Evolutionary conservation across 2,329 filamentous ascomycete genomes (phyloP), one percentile per base, ranked within the genome.

Genomic region (Claviceps purpurea): DNA sequence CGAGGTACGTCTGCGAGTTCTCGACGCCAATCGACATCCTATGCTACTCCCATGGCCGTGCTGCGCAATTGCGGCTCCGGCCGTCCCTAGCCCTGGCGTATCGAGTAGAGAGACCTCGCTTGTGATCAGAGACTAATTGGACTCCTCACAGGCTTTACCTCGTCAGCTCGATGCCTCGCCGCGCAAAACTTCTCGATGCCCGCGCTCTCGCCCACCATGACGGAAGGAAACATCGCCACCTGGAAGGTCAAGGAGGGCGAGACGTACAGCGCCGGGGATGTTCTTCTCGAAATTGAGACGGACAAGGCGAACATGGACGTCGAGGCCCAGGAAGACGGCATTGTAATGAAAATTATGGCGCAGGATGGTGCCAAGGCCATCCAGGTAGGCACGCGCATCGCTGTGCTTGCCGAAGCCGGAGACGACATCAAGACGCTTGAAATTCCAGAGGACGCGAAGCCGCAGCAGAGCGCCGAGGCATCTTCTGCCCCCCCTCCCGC

Each of bases 241-340:
- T 95, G 89, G 89, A 85, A 82, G 68, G 78, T 94, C 62, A 91
- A 91, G 69, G 89, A 94, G 72, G 89, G 88, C 65, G 87, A 93
- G 60, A 77, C 80, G 50, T 95, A 89, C 68, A 75, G 79, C 49
- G 85, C 88, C 53, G 89, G 89, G 59, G 89, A 95, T 67, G 87
- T 95, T 37, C 76, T 95, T 50, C 81, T 95, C 54, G 89, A 95
- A 70, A 93, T 95, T 65, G 89, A 95, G 73, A 95, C 89, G 54
- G 89, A 95, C 70, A 95, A 95, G 76, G 89, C 89, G 52, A 87
- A 87, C 52, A 95, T 95, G 88, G 89, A 95, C 61, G 89, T 95
- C 26, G 89, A 95, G 73, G 89, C 89, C 42, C 89, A 93, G 71
- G 89, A 95, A 45, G 88, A 94, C 64, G 89, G 89, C 43, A 74